Evolutionary conservation across 2,329 filamentous ascomycete species (phyloP).

Genomic region (Colletotrichum liaoningense): DNA sequence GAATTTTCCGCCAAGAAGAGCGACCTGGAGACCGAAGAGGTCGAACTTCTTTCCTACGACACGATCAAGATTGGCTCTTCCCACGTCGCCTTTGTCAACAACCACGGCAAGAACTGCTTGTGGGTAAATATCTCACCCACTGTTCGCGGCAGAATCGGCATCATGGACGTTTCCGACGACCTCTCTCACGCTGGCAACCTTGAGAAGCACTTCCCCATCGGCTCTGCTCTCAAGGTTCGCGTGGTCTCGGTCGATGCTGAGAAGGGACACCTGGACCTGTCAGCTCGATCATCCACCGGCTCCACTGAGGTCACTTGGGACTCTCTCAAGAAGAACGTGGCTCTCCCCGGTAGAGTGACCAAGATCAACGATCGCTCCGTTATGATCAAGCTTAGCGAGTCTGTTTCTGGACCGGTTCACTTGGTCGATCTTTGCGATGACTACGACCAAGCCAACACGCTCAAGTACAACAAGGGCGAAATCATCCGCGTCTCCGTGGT

Average conservation of each 20-base stretch:
- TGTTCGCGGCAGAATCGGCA: constrained; percentile 84
- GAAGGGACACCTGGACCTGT: constrained; percentile 84
- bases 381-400: constrained; percentile 86
- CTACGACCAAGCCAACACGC: constrained; percentile 82
- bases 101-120: constrained; percentile 80
- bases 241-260: constrained; percentile 80
- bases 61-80: constrained; percentile 78
- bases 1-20: constrained; percentile 87
- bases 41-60: constrained; percentile 73
- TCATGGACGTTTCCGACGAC: constrained; percentile 89
- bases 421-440: constrained; percentile 89
- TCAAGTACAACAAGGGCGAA: constrained; percentile 83
- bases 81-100: constrained; percentile 91
- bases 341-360: constrained; percentile 85
- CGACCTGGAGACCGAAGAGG: constrained; percentile 61
- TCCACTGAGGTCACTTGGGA: constrained; percentile 73
- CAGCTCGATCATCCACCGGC: constrained; percentile 74
- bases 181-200: constrained; percentile 82
- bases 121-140: constrained; percentile 94
- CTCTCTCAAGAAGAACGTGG: constrained; percentile 80
- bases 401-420: constrained; percentile 82
- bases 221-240: constrained; percentile 85
- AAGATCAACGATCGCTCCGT: constrained; percentile 87
- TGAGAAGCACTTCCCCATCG: constrained; percentile 84
- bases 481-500: constrained; percentile 89